Evolutionary conservation across 2,329 filamentous ascomycete species (phyloP), one percentile per base, ranked within the genome.

Genomic region (Fusarium piperis): DNA sequence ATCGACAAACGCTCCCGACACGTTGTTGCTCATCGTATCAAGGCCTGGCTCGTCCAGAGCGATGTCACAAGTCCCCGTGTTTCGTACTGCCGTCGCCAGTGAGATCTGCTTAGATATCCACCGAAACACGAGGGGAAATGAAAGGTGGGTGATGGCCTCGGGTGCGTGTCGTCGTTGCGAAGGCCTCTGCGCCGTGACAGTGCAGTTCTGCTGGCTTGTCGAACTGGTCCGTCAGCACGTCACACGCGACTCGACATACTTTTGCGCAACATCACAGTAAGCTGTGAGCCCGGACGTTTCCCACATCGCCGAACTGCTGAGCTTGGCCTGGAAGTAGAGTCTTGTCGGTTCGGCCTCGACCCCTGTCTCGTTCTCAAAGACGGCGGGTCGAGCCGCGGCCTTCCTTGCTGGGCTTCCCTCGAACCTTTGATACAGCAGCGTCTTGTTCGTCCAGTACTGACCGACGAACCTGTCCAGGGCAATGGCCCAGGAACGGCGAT

Each of bases 211-310:
- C 12, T 30, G 48, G 1, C 28, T 6, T 13, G 18, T 32, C 4
- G 1, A 2, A 4, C 35, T 38, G 1, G 16, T 12, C n/a, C 61
- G 61, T 2, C 26, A 46, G 26, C 69, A 72, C 6, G 26, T 23
- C 16, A 72, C 55, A 1, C 32, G 41, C 2, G 69, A 72, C 18
- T 72, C 64, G 6, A 72, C 55, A 23, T 70, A 70, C 2, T 67
- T 61, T 12, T 70, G 64, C 4, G 10, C 8, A 12, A 53, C 36
- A 10, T 23, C 10, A 9, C 63, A 71, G 23, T 59, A 20, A 11
- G 57, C n/a, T 10, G 33, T 32, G 2, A 59, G 13, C 4, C 48
- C n/a, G 9, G 18, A 5, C 5, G 28, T 56, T 26, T 28, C 7
- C 4, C 26, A 3, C n/a, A 16, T 33, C 20, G 20, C 20, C 6